Percentiles rank a stretch among this genome's conserved stretches.
Evolutionary conservation across 78 protist genomes (phyloP).

Genomic region (Carpediemonas membranifera): DNA sequence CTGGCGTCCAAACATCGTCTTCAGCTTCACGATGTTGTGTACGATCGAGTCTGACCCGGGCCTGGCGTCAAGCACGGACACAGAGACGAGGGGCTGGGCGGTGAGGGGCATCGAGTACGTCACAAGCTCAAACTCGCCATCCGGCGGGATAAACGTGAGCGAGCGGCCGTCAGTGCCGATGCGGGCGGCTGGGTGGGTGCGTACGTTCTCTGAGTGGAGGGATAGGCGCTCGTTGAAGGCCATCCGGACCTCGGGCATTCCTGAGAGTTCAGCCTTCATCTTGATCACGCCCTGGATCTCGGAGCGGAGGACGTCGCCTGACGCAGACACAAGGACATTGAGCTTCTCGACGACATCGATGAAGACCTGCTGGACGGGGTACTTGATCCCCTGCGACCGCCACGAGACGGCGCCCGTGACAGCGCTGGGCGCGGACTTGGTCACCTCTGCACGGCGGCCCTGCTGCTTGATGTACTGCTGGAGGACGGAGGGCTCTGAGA

Average conservation of each 20-base stretch:
- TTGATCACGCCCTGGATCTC: conserved; percentile 51
- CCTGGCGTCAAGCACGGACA: no score
- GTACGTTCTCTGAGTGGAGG: no score
- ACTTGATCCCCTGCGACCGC: conserved; percentile 74
- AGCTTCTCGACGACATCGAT: conserved; percentile 82
- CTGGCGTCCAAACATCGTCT: no score
- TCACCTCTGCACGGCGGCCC: background rate
- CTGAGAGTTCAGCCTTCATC: conserved; percentile 73
- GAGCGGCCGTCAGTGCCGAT: conserved; percentile 90
- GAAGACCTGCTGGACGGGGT: conserved; percentile 55
- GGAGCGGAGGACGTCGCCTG: background rate
- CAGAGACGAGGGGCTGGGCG: no score
- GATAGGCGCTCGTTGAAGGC: conserved; percentile 90
- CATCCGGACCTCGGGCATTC: conserved; percentile 94
- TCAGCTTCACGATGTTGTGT: no score
- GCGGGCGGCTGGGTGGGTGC: no score
- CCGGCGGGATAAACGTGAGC: conserved; percentile 93
- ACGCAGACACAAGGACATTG: conserved; percentile 47
- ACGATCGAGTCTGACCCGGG: no score
- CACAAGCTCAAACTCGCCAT: conserved; percentile 95
- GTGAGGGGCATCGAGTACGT: conserved; percentile 80
- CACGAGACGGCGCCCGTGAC: conserved; percentile 57
- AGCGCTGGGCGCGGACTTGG: conserved; percentile 20
- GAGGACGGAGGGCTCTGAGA: conserved; percentile 37
- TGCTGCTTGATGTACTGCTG: conserved; percentile 40